These are phyloP conservation scores for Hemileia vastatrix DNA, from an alignment of 1,284 basidiomycete species.

Conservation along the genomic window DNA sequence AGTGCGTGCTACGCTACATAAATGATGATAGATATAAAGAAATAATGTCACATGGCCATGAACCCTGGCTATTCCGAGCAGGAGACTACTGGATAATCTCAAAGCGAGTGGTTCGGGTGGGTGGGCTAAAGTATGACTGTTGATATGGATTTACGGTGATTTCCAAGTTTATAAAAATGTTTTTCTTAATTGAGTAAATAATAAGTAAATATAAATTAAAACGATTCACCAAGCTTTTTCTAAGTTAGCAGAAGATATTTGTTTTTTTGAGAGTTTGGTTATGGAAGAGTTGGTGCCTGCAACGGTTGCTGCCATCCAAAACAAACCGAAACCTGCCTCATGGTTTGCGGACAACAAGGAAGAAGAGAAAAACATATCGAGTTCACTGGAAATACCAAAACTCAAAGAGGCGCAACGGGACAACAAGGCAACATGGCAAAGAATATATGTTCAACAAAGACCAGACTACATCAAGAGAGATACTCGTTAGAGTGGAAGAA, in stretches of 20 bases:
- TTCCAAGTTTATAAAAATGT: no score
- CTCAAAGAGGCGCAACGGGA: no score
- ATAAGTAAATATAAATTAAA: no score
- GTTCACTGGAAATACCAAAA: no score
- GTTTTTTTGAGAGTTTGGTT: constrained; percentile 19
- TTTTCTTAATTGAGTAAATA: no score
- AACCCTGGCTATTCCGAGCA: constrained; percentile 20
- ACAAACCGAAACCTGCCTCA: constrained; percentile 13
- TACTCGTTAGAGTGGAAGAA: no score
- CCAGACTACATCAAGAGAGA: no score
- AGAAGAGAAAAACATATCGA: constrained; percentile 23
- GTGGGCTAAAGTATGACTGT: constrained; percentile 13
- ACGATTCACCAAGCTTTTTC: constrained; percentile 21
- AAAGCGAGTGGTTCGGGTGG: constrained; percentile 21
- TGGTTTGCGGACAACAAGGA: constrained; percentile 17
- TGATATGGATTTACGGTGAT: no score
- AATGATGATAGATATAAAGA: background rate
- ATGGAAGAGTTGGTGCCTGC: constrained; percentile 6
- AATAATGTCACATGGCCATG: constrained; percentile 17
- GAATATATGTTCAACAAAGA: no score
- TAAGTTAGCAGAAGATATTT: constrained; percentile 16
- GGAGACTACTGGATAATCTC: constrained; percentile 12
- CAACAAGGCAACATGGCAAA: no score
- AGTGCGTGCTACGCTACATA: background rate
- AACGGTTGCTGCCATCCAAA: constrained; percentile 20